These are phyloP conservation scores for Chlorella variabilis DNA, from an alignment of 163 green algal species.

Conservation along the genomic window DNA sequence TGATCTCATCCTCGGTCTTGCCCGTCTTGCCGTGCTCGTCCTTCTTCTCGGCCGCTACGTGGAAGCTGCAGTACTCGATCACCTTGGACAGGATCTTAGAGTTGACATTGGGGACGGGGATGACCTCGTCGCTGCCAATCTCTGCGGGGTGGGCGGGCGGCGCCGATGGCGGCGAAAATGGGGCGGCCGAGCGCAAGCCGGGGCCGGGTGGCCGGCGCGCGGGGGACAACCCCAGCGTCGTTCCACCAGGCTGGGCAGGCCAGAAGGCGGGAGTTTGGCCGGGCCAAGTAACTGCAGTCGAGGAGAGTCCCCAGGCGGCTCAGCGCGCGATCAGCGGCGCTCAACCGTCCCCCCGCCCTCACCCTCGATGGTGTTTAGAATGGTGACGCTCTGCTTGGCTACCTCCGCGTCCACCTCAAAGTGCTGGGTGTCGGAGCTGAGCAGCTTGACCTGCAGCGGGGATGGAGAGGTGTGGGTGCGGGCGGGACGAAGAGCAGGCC, in stretches of 20 bases:
- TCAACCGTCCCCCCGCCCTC: neutral
- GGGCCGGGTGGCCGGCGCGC: neutral
- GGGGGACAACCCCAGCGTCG: too few species aligned
- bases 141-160: constrained; percentile 42
- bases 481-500: too few species aligned
- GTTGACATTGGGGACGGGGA: constrained; percentile 90
- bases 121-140: constrained; percentile 50
- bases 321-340: too few species aligned
- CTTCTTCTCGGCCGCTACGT: constrained; percentile 84
- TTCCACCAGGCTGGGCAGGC: neutral
- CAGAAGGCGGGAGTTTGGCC: too few species aligned
- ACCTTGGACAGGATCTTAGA: constrained; percentile 90
- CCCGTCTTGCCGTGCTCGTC: constrained; percentile 57
- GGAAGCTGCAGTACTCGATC: constrained; percentile 98
- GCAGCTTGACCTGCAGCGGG: constrained; percentile 70
- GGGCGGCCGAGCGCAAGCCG: neutral
- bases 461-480: too few species aligned
- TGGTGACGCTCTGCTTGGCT: constrained; percentile 72
- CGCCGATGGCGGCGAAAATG: too few species aligned
- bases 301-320: too few species aligned
- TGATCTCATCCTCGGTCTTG: constrained; percentile 91
- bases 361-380: constrained; percentile 87
- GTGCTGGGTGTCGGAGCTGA: constrained; percentile 69
- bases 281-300: too few species aligned
- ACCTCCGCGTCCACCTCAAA: constrained; percentile 81